Evolutionary conservation across 129 eudicot species (phyloP).

Genomic region (Saussurea involucrata): DNA sequence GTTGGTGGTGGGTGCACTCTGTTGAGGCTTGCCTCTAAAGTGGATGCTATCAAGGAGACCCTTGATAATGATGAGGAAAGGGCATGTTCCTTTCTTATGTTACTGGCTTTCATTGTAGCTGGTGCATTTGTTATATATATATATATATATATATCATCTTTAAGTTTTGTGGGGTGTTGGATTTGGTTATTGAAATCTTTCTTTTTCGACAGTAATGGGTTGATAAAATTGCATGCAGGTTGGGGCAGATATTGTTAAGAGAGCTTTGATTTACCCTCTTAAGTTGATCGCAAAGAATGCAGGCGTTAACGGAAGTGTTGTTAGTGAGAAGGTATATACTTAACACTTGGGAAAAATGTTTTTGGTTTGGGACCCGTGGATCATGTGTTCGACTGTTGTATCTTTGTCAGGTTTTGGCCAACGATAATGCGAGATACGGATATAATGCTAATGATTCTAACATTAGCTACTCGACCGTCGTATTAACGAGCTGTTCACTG

Average conservation of each 20-base stretch:
- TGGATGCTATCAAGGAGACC: conserved; percentile 78
- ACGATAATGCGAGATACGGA: conserved; percentile 38
- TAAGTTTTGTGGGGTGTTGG: neutral
- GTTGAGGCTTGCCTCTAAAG: conserved; percentile 71
- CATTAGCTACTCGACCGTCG: no score
- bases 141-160: neutral
- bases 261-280: no score
- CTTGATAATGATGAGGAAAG: conserved; percentile 76
- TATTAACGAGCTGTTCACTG: no score
- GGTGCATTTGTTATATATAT: neutral
- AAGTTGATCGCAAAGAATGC: no score
- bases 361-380: neutral
- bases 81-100: conserved; percentile 23
- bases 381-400: neutral
- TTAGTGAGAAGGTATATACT: conserved; percentile 51
- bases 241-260: no score
- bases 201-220: neutral
- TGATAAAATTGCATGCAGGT: no score
- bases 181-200: neutral
- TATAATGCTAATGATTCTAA: no score
- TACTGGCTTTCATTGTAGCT: neutral
- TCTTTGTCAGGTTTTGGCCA: conserved; percentile 42
- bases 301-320: conserved; percentile 69
- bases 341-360: neutral
- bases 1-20: conserved; percentile 93